Conservation (phyloP, 306 rosid genomes). For the Cucumis sativus region Cucumber_9930_V3 NC_026658.2:19589001-19589500, state of each 20-base stretch:
- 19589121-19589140: constrained; percentile 3
- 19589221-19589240: neutral
- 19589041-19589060: neutral
- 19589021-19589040: neutral
- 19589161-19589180: neutral
- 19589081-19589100: neutral
- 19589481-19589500: too few relatives aligned
- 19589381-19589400: too few relatives aligned
- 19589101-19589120: constrained; percentile 1
- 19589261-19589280: neutral
- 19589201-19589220: neutral
- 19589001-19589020: neutral
- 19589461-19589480: too few relatives aligned
- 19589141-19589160: neutral
- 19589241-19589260: neutral
- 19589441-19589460: too few relatives aligned
- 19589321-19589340: too few relatives aligned
- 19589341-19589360: too few relatives aligned
- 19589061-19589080: neutral
- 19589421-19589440: too few relatives aligned
- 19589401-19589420: too few relatives aligned
- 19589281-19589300: neutral
- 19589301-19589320: too few relatives aligned
- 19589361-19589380: too few relatives aligned
- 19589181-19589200: neutral